Base-by-base conservation (phyloP, 2,329 filamentous ascomycete genomes). In the Ophiostoma pallidulum region DNA sequence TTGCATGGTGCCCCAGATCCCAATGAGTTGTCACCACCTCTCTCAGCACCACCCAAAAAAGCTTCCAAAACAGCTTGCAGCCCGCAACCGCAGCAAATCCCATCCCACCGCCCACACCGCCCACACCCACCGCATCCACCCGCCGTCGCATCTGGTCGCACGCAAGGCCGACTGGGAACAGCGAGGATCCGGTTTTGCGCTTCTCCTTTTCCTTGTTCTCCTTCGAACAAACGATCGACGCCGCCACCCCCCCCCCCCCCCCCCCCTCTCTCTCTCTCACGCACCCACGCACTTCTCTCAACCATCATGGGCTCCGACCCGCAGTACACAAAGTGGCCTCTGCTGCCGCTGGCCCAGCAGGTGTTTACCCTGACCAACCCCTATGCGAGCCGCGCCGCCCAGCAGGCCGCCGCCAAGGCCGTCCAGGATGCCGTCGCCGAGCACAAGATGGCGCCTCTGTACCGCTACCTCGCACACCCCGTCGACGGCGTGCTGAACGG, bases 291-390 rank as follows among this genome's bases (percentile, higher is more conserved):
- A 8, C n/a, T 4, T n/a, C 9, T 14, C 22, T 6, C 14, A 20
- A 16, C 9, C 45, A 40, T 70, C 72, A 89, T 84, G 80, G 80
- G 80, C 60, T 77, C 86, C 62, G 86, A 92, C 69, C 84, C 85
- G 57, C 86, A 89, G 67, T 90, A 90, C 70, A 82, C 84, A 60
- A 86, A 87, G 68, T 91, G 84, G 72, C 86, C 87, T 53, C 74
- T 88, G 66, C 79, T 92, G 63, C 78, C 85, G 58, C 77, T 94
- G 60, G 78, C 85, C 53, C 86, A 92, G 72, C 81, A 89, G 64
- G 86, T 92, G 68, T 92, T 92, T 72, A 83, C 83, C 62, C 77
- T 92, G 70, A 88, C 85, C 63, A 90, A 90, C 66, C 79, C 84
- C 57, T 83, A 85, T 57, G 79, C 86, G 58, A 69, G 80, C 51